Evolutionary conservation across 2,329 filamentous ascomycete species (phyloP), one percentile per base, ranked within the genome.

Genomic region (Coniella vitis): DNA sequence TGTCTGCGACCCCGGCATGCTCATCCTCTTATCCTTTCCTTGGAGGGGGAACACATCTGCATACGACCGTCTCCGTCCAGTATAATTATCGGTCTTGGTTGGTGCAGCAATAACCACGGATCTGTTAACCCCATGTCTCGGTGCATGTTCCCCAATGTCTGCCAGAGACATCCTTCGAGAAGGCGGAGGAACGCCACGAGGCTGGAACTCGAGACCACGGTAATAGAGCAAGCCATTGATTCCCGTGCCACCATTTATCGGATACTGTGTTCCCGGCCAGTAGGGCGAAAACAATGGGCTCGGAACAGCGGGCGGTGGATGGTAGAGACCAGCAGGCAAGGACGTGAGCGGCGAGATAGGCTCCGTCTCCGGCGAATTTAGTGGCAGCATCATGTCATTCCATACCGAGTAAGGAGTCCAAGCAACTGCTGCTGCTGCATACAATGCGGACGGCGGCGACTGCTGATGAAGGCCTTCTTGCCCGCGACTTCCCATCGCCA

Each of bases 401-500:
- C 53, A 43, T 2, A 56, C 44, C 5, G 48, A 45, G 34, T 51
- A 38, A 7, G 45, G 32, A 12, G 42, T 38, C 51, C 49, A 43
- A 37, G 36, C 37, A 29, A 29, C 10, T 5, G 25, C 25, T 29
- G 36, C 37, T 45, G 45, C 19, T 8, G 40, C 8, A 31, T 51
- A 48, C 8, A 48, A 45, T 5, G 47, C 36, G 9, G 39, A 35
- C 19, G 13, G 37, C 34, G 63, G 58, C 9, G 60, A 55, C 37
- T 61, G 25, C 25, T 29, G 25, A 5, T 10, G 5, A 29, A 5
- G 60, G 2, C 67, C 61, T 45, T 72, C 68, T 3, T 68, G 65
- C 35, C 67, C 25, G n/a, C n/a, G n/a, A 29, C 5, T 10, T 10
- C 25, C 25, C 5, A 29, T 29, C 25, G 10, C 10, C 25, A 29